Base-by-base conservation (phyloP, 768 basidiomycete species). In the Tylopilus sp. region DNA sequence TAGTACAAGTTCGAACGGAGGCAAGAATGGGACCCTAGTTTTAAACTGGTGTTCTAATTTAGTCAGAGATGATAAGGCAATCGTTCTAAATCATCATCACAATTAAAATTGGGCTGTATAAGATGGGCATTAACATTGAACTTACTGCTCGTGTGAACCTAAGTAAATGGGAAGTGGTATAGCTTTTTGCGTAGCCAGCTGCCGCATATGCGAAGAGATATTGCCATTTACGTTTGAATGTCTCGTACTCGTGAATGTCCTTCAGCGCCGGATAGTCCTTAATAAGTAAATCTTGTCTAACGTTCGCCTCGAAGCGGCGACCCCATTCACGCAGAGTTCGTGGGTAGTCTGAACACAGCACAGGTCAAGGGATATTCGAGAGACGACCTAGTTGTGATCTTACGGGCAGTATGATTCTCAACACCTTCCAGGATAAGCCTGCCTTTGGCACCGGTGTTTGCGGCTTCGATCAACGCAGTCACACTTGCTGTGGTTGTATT, bases 241-340 rank as follows among this genome's bases (percentile, higher is more conserved):
- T 70, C 17, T 80, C 83, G 59, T 82, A 88, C 59, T 85, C 81
- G 22, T 73, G 66, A 22, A 66, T 63, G 48, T 87, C 81, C 37
- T 72, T 71, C 29, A 89, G 72, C 10, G 76, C 73, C 6, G 87
- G 87, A 63, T 87, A 82, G 53, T 84, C 82, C 54, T 74, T 73
- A 33, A 77, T 59, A 37, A 88, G 75, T 49, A 78, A 58, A 13
- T 84, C 84, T 57, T 83, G 84, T 12, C 75, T 74, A 38, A 85
- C 66, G 64, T 87, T 87, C 42, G 73, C 71, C 54, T 86, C 83
- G 10, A 95, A 82, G 28, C 91, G 81, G 28, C 85, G 77, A 28
- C 83, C 84, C 93, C 93, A 96, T 74, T 92, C 91, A 47, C 92
- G 84, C n/a, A 96, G 79, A 25, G 93, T 96, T 45, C 92, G 85